phyloP scores from a whole-genome alignment of 352 stramenopile genomes.

The Elongisporangium anandrum region DNA sequence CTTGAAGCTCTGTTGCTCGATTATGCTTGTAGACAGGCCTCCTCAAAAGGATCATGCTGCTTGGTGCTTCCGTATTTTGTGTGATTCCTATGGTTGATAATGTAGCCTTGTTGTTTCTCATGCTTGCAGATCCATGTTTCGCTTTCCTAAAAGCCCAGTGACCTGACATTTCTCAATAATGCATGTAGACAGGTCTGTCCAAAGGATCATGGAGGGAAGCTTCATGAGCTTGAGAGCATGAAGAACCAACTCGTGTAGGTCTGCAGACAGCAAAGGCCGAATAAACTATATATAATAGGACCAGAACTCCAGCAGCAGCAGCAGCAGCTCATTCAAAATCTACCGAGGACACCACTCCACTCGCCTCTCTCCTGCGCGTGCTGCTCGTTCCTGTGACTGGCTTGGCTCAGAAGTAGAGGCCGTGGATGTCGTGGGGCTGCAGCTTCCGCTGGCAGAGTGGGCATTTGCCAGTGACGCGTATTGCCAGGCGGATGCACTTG shows the following conservation, averaged over 20 bases:
- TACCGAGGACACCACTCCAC: constrained; percentile 1
- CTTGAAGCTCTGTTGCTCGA: too few relatives aligned
- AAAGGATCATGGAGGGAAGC: too few relatives aligned
- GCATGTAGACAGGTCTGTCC: too few relatives aligned
- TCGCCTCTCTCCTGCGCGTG: background rate
- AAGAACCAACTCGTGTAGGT: constrained; percentile 1
- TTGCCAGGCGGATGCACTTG: constrained; percentile 65
- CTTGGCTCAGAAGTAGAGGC: constrained; percentile 62
- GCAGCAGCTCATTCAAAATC: constrained; percentile 9
- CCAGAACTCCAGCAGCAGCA: background rate
- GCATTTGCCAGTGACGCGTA: constrained; percentile 68
- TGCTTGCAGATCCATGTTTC: too few relatives aligned
- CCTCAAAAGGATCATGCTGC: too few relatives aligned
- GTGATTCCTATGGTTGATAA: too few relatives aligned
- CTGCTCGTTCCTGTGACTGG: background rate
- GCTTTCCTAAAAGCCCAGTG: too few relatives aligned
- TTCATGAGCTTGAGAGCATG: too few relatives aligned
- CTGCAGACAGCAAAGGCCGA: background rate
- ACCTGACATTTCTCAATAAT: too few relatives aligned
- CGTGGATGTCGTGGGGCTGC: constrained; percentile 65
- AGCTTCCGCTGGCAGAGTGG: constrained; percentile 64
- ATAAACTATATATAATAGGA: background rate
- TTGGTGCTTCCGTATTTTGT: too few relatives aligned
- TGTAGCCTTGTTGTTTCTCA: too few relatives aligned
- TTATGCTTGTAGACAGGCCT: too few relatives aligned